Evolutionary conservation across 148 eudicot genomes (phyloP).

Genomic region (Rhododendron henanense): DNA sequence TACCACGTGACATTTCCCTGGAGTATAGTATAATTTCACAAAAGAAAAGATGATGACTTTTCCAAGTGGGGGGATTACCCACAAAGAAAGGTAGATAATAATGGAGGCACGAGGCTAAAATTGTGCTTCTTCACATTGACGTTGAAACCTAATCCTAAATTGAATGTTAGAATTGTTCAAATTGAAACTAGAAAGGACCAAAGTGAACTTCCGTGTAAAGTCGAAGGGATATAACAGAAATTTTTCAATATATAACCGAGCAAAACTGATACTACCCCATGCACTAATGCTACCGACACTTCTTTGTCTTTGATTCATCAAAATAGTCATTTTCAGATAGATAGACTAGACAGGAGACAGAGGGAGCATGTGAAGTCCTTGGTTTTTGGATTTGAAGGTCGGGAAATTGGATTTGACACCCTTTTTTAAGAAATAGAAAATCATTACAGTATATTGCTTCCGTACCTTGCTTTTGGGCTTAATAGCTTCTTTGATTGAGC

Average conservation of each 20-base stretch:
- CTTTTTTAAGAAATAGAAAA: neutral
- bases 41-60: no score
- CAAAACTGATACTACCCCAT: neutral
- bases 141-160: no score
- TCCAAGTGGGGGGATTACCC: no score
- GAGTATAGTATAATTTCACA: no score
- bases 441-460: neutral
- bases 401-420: neutral
- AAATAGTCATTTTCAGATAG: slow-evolving; percentile 6
- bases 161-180: neutral
- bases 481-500: neutral
- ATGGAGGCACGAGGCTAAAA: neutral
- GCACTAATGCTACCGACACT: neutral
- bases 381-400: slow-evolving; percentile 7
- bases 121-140: neutral
- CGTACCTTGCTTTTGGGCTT: neutral
- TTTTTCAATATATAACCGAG: neutral
- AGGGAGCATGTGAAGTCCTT: neutral
- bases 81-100: no score
- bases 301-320: no score
- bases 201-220: no score
- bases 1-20: fast-evolving
- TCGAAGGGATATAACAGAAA: no score
- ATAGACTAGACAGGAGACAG: neutral
- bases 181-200: no score